Base-by-base conservation (phyloP, 441 rosid species). In the Hypseocharis bilobata region DNA sequence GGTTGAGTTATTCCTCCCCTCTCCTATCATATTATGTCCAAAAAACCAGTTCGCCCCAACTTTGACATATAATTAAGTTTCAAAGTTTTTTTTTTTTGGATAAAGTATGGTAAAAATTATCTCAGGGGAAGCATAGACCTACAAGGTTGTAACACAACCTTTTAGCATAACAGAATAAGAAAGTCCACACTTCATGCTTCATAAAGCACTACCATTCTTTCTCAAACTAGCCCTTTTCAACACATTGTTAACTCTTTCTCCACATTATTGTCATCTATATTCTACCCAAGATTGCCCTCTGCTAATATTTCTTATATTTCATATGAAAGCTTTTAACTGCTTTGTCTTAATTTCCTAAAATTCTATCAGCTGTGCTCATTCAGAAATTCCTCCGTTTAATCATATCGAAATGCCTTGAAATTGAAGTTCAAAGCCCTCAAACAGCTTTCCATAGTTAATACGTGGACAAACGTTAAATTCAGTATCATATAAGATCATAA, bases 291-390 rank as follows among this genome's bases (percentile, higher is more conserved):
- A 11, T 8, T 25, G 2, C 45, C 20, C 63, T 36, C 58, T 20
- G 42, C 20, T 40, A 30, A 14, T 10, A 1, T 28, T 36, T 22
- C 57, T 32, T 38, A 38, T 57, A 32, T 2, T 25, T 19, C 29
- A 13, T 23, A 6, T 17, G 38, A 69, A 19, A 32, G 42, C 62
- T 63, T 42, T 22, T 26, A 56, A 3, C 14, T 36, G 14, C 8
- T 55, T 25, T 49, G 49, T 10, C 54, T 32, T 49, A 11, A 65
- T 23, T 51, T 60, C 32, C n/a, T n/a, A 23, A 54, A 26, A 62
- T 40, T 42, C 5, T 13, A 29, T 22, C 19, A 14, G 13, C 49
- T 36, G 10, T 26, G n/a, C 36, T 6, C 61, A 3, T 54, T 44
- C 13, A 13, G 6, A 44, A 14, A n/a, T 17, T 17, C 4, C 2